These are phyloP conservation scores for Acacia acuminata DNA, from an alignment of 306 rosid species.

Conservation along the genomic window DNA sequence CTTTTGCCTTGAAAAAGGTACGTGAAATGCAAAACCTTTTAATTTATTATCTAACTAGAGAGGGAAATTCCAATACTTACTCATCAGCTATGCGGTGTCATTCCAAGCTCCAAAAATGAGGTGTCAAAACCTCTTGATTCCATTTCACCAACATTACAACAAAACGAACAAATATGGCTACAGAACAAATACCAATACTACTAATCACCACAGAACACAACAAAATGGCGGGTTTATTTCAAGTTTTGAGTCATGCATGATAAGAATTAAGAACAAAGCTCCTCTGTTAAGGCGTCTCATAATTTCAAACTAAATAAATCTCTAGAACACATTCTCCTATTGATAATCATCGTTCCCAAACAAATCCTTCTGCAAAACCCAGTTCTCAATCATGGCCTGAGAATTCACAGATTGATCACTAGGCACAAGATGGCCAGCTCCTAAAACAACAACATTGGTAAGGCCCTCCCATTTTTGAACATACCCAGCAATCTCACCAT, in stretches of 20 bases:
- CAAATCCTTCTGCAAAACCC: constrained; percentile 62
- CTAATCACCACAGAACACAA: neutral
- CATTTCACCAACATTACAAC: neutral
- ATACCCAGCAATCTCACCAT: neutral
- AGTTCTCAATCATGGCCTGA: constrained; percentile 79
- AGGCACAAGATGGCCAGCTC: constrained; percentile 83
- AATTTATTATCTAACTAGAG: too few species aligned
- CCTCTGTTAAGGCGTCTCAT: too few species aligned
- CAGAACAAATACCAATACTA: neutral
- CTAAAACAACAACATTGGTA: constrained; percentile 66
- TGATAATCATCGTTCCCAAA: constrained; percentile 28
- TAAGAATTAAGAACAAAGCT: too few species aligned
- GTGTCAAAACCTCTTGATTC: neutral
- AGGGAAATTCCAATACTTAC: too few species aligned
- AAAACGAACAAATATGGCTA: neutral
- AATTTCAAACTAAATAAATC: too few species aligned
- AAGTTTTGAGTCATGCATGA: neutral
- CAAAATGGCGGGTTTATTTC: neutral
- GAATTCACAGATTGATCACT: constrained; percentile 58
- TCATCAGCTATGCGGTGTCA: neutral
- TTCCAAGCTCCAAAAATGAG: neutral
- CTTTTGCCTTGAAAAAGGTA: too few species aligned
- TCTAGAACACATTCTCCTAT: neutral
- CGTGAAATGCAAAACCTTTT: too few species aligned
- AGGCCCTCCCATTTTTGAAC: constrained; percentile 51